Evolutionary conservation across 495 filamentous ascomycete species (phyloP), one percentile per base, ranked within the genome.

Genomic region (Cudoniella acicularis): DNA sequence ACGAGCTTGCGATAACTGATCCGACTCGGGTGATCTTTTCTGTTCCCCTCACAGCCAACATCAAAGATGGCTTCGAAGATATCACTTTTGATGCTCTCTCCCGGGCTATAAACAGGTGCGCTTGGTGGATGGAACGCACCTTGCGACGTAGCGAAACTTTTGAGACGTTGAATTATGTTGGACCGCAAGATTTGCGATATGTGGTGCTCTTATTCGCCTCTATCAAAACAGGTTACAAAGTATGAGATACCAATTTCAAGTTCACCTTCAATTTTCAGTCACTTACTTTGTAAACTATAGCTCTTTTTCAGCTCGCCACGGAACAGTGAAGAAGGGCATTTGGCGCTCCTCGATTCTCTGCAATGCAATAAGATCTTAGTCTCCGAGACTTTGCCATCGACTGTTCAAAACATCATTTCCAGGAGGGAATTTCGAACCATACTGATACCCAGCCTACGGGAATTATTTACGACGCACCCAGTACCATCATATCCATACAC

Each of bases 91-190:
- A 16, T 16, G 36, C 8, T 9, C 36, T 41, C 36, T 41, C 36
- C 36, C 8, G 16, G 36, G 36, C 36, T 16, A 16, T 41, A 8
- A 41, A 41, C 36, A 9, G 8, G 36, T 9, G 8, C 9, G 8
- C 36, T 41, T 41, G 36, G 36, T 41, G 36, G 36, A 41, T 41
- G 8, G 36, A 41, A 9, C 36, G 36, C 8, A 16, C 8, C 8
- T 16, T 41, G 8, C 9, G 36, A 16, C 8, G 16, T 9, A 9
- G 9, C 8, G 16, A 8, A 8, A 66, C 75, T 71, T 68, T 56
- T 26, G 42, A 26, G 27, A 56, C 40, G 1, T 11, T 78, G 24
- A 72, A 75, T 3, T 80, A 77, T 54, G 65, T 80, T 56, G 77
- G 75, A 9, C 70, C 16, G 16, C 36, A 8, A 8, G 36, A 41